Evolutionary conservation across 345 rosid species (phyloP).

Genomic region (Tarenaya hassleriana): DNA sequence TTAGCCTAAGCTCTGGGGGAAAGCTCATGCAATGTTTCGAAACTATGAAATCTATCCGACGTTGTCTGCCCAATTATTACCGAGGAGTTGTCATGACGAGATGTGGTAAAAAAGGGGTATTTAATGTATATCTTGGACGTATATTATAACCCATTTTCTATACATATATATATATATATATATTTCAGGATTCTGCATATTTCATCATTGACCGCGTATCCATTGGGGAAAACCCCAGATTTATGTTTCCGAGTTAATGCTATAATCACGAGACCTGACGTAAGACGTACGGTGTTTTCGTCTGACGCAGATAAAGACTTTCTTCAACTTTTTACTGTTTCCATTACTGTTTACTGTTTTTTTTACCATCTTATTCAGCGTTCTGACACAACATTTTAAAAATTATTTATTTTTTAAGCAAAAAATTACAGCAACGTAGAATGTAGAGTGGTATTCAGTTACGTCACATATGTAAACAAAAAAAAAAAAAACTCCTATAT

Average conservation of each 20-base stretch:
- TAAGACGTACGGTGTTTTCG: not conserved
- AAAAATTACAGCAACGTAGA: no score
- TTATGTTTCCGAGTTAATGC: not conserved
- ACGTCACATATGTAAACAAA: no score
- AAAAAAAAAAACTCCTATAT: no score
- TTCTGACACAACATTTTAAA: not conserved
- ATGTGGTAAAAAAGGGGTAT: not conserved
- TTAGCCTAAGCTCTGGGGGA: not conserved
- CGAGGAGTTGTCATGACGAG: conserved; percentile 18
- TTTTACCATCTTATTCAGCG: conserved; percentile 11
- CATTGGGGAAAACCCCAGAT: not conserved
- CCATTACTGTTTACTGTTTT: conserved; percentile 13
- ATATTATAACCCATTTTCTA: conserved; percentile 16
- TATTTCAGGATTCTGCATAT: no score
- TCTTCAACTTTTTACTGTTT: conserved; percentile 14
- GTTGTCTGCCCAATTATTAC: conserved; percentile 13
- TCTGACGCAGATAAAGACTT: not conserved
- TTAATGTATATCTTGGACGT: conserved; percentile 3
- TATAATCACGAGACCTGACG: conserved; percentile 6
- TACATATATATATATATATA: no score
- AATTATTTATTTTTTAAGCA: no score
- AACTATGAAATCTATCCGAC: not conserved
- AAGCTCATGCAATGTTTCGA: not conserved
- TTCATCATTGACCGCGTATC: not conserved
- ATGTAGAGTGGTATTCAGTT: no score